These are phyloP conservation scores for Diaporthe ilicicola DNA, from an alignment of 2,329 filamentous ascomycete species.

Conservation along the genomic window DNA sequence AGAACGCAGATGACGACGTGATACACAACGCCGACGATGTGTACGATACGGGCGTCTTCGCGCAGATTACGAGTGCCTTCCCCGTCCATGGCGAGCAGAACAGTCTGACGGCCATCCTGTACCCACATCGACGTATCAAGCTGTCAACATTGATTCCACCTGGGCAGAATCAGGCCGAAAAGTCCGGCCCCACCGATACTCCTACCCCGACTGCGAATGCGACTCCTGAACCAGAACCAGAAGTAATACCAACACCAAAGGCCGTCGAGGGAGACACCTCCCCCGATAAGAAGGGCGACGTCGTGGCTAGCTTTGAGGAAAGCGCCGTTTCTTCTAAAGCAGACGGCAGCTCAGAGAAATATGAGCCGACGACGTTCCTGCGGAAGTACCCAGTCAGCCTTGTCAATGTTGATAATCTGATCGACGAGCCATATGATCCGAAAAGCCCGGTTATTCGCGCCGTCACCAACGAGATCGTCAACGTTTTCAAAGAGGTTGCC, in stretches of 20 bases:
- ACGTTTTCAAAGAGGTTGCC: conserved; percentile 97
- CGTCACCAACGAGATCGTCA: conserved; percentile 96
- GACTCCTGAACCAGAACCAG: conserved; percentile 47
- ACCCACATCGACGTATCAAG: conserved; percentile 93
- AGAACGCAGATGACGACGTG: conserved; percentile 90
- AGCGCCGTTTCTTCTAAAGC: conserved; percentile 68
- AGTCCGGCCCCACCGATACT: conserved; percentile 54
- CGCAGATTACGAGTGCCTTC: conserved; percentile 96
- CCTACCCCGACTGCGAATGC: conserved; percentile 40
- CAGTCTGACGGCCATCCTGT: conserved; percentile 90
- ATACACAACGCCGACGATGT: conserved; percentile 92
- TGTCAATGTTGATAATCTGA: conserved; percentile 93
- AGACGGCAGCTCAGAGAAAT: conserved; percentile 62
- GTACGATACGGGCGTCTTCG: conserved; percentile 95
- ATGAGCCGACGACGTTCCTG: conserved; percentile 91
- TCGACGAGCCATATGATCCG: conserved; percentile 88
- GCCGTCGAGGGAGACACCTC: conserved; percentile 58
- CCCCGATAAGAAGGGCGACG: conserved; percentile 84
- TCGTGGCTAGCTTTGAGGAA: conserved; percentile 97
- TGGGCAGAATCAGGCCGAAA: conserved; percentile 57
- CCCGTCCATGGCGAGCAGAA: conserved; percentile 87
- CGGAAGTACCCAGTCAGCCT: conserved; percentile 92
- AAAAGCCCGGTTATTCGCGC: conserved; percentile 90
- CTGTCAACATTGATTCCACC: conserved; percentile 85
- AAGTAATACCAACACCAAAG: conserved; percentile 65